Percentiles rank a stretch among this genome's conserved stretches.
These are phyloP conservation scores for Aspergillus caelatus DNA, from an alignment of 2,329 filamentous ascomycete species.

Conservation along the genomic window DNA sequence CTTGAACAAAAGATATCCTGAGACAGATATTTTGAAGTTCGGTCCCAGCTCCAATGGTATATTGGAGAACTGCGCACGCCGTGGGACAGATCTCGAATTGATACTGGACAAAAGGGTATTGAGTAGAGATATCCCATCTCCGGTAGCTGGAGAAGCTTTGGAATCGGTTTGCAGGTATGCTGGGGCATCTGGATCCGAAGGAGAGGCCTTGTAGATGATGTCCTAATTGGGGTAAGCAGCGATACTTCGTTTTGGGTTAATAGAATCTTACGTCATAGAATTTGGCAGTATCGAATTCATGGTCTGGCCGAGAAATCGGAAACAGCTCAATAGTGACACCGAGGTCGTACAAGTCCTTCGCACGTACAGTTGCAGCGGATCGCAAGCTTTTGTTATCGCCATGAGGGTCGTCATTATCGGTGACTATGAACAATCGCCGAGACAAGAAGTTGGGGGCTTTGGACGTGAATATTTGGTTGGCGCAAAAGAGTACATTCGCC, in stretches of 20 bases:
- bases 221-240: slow-evolving; percentile 58
- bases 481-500: slow-evolving; percentile 89
- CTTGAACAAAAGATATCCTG: slow-evolving; percentile 88
- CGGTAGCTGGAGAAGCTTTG: slow-evolving; percentile 64
- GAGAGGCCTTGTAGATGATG: slow-evolving; percentile 79
- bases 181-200: slow-evolving; percentile 69
- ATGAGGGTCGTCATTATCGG: slow-evolving; percentile 89
- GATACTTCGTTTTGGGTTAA: not conserved
- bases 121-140: slow-evolving; percentile 76
- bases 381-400: slow-evolving; percentile 70
- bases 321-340: slow-evolving; percentile 92
- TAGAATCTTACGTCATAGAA: slow-evolving; percentile 83
- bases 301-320: slow-evolving; percentile 73
- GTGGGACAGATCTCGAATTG: slow-evolving; percentile 84
- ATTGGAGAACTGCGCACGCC: slow-evolving; percentile 82
- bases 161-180: slow-evolving; percentile 54
- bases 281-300: slow-evolving; percentile 75
- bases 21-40: slow-evolving; percentile 82
- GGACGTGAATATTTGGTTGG: slow-evolving; percentile 94
- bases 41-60: slow-evolving; percentile 88
- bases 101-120: slow-evolving; percentile 83
- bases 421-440: slow-evolving; percentile 90
- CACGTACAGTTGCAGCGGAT: slow-evolving; percentile 78
- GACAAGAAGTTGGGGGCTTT: slow-evolving; percentile 94
- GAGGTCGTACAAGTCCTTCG: slow-evolving; percentile 92